Percentiles rank a stretch among this genome's conserved stretches.
Evolutionary conservation across 1,284 basidiomycete genomes (phyloP).

Genomic region (Apiotrichum gracile): DNA sequence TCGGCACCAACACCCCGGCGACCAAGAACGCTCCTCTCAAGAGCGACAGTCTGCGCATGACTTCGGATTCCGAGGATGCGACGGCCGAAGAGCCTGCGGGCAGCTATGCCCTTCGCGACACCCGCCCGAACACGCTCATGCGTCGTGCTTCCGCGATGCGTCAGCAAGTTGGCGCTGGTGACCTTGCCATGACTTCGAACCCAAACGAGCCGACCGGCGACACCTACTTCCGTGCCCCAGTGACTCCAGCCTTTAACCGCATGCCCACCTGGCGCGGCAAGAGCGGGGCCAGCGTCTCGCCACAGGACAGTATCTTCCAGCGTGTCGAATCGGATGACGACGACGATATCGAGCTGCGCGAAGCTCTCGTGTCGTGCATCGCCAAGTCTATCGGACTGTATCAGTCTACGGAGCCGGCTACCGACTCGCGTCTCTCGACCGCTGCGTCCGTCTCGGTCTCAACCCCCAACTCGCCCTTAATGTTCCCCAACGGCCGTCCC

Average conservation of each 20-base stretch:
- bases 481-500: slow-evolving; percentile 35
- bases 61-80: slow-evolving; percentile 9
- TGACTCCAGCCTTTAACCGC: slow-evolving; percentile 41
- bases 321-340: slow-evolving; percentile 17
- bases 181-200: slow-evolving; percentile 50
- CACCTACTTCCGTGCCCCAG: slow-evolving; percentile 38
- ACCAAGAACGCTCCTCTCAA: not conserved
- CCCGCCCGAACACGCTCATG: slow-evolving; percentile 21
- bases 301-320: not conserved
- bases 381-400: slow-evolving; percentile 93
- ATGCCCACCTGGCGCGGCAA: slow-evolving; percentile 32
- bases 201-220: slow-evolving; percentile 25
- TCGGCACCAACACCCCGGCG: slow-evolving; percentile 29
- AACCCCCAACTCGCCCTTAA: slow-evolving; percentile 42
- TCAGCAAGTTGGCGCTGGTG: slow-evolving; percentile 50
- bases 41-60: not conserved
- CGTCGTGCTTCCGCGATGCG: slow-evolving; percentile 34
- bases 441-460: slow-evolving; percentile 24
- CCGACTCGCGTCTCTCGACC: slow-evolving; percentile 9
- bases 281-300: not conserved
- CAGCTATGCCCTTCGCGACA: not conserved
- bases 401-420: slow-evolving; percentile 58
- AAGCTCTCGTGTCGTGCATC: slow-evolving; percentile 94
- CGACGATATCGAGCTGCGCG: slow-evolving; percentile 64
- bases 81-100: not conserved